Evolutionary conservation across 805 yeast genomes (phyloP).

Genomic region (Tetrapisispora iriomotensis): DNA sequence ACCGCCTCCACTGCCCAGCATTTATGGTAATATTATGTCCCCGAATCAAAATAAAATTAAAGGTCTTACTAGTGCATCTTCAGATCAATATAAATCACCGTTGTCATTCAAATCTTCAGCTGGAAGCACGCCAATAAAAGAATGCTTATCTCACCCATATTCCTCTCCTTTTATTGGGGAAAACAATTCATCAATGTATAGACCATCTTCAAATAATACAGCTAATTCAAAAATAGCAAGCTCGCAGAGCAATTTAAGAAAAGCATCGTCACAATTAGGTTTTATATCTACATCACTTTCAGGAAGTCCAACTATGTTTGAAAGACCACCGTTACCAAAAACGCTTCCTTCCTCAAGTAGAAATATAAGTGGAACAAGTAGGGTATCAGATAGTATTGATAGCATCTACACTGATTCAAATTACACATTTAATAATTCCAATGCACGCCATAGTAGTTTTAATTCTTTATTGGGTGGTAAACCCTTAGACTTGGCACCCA

Average conservation of each 20-base stretch:
- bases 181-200: background rate
- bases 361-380: constrained; percentile 17
- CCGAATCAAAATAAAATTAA: constrained; percentile 4
- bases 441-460: constrained; percentile 25
- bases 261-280: background rate
- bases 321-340: constrained; percentile 15
- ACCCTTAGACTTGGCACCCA: constrained; percentile 26
- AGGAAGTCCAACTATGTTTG: constrained; percentile 6
- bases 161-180: constrained; percentile 10
- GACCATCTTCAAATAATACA: background rate
- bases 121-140: background rate
- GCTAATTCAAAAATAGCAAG: background rate
- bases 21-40: constrained; percentile 3
- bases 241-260: background rate
- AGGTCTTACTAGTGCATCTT: background rate
- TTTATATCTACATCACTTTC: background rate
- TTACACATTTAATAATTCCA: constrained; percentile 27
- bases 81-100: constrained; percentile 10
- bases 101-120: constrained; percentile 9
- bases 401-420: constrained; percentile 28
- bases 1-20: constrained; percentile 15
- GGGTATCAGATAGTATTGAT: constrained; percentile 23
- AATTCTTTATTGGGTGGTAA: constrained; percentile 26
- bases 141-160: background rate
- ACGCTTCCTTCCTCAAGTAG: constrained; percentile 9